phyloP scores from a whole-genome alignment of 345 rosid species.

The Durio zibethinus region DNA sequence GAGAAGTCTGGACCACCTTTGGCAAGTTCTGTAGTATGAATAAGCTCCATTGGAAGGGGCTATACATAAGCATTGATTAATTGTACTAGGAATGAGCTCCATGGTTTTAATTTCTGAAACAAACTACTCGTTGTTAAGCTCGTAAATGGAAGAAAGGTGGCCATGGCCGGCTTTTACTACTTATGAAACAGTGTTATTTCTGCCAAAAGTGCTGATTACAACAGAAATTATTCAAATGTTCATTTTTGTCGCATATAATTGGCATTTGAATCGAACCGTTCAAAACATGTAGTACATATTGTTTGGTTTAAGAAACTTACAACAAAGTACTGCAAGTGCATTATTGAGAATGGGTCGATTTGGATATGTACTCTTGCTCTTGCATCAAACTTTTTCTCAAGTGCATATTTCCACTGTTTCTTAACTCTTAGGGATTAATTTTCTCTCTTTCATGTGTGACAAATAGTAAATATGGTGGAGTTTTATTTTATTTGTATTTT shows the following conservation, averaged over 20 bases:
- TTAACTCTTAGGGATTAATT: no score
- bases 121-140: conserved; percentile 3
- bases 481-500: no score
- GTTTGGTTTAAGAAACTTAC: no score
- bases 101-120: neutral
- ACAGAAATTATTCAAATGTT: neutral
- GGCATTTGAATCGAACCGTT: no score
- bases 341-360: no score
- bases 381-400: no score
- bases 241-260: neutral
- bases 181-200: neutral
- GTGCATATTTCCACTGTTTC: no score
- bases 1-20: conserved; percentile 1
- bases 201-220: neutral
- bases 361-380: no score
- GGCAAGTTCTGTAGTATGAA: neutral
- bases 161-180: neutral
- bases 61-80: neutral
- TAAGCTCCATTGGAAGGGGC: neutral
- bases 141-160: neutral
- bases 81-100: neutral
- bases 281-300: no score
- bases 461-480: no score
- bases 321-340: no score
- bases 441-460: no score